Conservation (phyloP, 2,329 filamentous ascomycete genomes). For the Fusarium xyrophilum region DNA sequence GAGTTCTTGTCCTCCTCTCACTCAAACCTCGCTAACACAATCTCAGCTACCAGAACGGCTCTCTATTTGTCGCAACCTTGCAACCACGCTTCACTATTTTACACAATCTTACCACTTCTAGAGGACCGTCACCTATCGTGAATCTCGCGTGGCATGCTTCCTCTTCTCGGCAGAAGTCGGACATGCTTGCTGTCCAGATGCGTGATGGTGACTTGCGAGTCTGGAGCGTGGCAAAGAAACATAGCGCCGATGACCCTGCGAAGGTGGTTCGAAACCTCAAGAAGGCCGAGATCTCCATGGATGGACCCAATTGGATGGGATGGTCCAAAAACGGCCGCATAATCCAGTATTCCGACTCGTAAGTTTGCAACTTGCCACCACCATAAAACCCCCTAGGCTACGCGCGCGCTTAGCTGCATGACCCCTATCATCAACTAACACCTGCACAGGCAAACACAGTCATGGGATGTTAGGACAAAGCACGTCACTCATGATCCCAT, state of each 20-base stretch:
- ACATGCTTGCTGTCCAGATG: slow-evolving; percentile 95
- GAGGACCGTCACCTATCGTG: slow-evolving; percentile 85
- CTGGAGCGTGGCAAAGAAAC: slow-evolving; percentile 91
- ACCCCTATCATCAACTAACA: slow-evolving; percentile 45
- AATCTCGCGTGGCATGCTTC: slow-evolving; percentile 95
- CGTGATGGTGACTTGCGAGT: slow-evolving; percentile 91
- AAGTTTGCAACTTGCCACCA: slow-evolving; percentile 51
- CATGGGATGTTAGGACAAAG: slow-evolving; percentile 99
- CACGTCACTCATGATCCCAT: slow-evolving; percentile 90
- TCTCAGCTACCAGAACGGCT: slow-evolving; percentile 90
- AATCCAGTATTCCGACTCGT: slow-evolving; percentile 91
- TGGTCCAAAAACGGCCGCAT: slow-evolving; percentile 99
- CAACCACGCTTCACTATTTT: slow-evolving; percentile 93
- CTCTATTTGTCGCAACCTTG: slow-evolving; percentile 85
- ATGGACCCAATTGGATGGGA: slow-evolving; percentile 91
- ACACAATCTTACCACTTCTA: slow-evolving; percentile 86
- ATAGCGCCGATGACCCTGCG: slow-evolving; percentile 74
- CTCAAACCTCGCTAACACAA: slow-evolving; percentile 17
- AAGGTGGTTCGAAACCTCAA: slow-evolving; percentile 90
- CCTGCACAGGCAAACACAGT: slow-evolving; percentile 76
- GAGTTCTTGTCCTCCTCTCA: slow-evolving; percentile 41
- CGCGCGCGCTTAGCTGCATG: slow-evolving; percentile 56
- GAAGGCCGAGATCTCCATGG: slow-evolving; percentile 73
- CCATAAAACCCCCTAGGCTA: slow-evolving; percentile 43
- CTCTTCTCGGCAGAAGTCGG: slow-evolving; percentile 92